Conservation (phyloP, 495 filamentous ascomycete genomes). For the Penicillium crystallinum region DNA sequence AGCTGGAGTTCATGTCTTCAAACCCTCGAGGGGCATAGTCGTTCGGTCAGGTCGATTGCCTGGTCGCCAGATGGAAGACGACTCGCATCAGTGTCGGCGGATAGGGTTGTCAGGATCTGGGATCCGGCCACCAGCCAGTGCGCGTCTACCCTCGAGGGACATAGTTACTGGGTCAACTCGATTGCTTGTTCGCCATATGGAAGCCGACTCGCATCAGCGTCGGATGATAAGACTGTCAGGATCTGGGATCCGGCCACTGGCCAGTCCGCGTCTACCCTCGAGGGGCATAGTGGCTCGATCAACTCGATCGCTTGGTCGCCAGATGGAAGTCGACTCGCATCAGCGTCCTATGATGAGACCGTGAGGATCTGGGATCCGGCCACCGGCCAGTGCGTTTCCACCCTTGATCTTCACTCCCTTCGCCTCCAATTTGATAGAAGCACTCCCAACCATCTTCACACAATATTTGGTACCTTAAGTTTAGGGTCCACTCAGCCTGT, state of each 20-base stretch:
- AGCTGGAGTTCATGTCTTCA: slow-evolving; percentile 14
- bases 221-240: slow-evolving; percentile 23
- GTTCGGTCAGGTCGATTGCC: slow-evolving; percentile 2
- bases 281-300: slow-evolving; percentile 16
- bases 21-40: slow-evolving; percentile 7
- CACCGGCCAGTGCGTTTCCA: slow-evolving; percentile 7
- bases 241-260: slow-evolving; percentile 23
- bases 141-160: slow-evolving; percentile 36
- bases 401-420: neutral
- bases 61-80: neutral
- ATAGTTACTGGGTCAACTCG: neutral
- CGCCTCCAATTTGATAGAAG: neutral
- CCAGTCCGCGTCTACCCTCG: slow-evolving; percentile 11
- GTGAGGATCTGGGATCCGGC: slow-evolving; percentile 16
- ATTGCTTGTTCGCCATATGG: slow-evolving; percentile 33
- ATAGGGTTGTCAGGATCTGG: slow-evolving; percentile 15
- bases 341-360: slow-evolving; percentile 7
- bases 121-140: slow-evolving; percentile 65
- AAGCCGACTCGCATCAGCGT: slow-evolving; percentile 27
- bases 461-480: no score
- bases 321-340: slow-evolving; percentile 17
- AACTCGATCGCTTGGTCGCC: slow-evolving; percentile 21
- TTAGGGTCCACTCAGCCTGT: no score
- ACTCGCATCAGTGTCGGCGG: slow-evolving; percentile 8
- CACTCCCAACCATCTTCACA: no score